Evolutionary conservation across 345 rosid species (phyloP).

Genomic region (Rhodamnia rubescens): DNA sequence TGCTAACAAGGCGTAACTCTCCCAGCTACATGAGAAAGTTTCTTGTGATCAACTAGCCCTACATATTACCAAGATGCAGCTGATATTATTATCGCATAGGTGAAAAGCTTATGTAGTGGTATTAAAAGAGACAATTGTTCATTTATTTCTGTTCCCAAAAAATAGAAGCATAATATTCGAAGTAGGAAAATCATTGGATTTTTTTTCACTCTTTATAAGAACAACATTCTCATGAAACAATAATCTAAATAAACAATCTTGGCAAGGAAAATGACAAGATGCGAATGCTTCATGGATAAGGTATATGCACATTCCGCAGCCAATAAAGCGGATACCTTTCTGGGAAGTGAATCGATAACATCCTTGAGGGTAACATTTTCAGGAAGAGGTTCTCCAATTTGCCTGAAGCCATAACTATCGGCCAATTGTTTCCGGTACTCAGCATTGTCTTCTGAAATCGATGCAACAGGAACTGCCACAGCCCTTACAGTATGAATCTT

Average conservation of each 20-base stretch:
- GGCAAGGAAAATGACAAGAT: background rate
- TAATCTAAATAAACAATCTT: background rate
- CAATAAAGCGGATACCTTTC: slow-evolving; percentile 25
- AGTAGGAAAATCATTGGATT: background rate
- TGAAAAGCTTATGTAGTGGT: background rate
- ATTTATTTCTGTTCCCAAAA: background rate
- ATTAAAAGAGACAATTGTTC: background rate
- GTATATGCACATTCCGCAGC: background rate
- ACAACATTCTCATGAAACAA: background rate
- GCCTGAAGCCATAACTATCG: slow-evolving; percentile 69
- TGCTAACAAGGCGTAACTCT: background rate
- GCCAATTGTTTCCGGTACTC: slow-evolving; percentile 58
- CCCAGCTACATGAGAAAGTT: background rate
- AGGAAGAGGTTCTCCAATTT: slow-evolving; percentile 88
- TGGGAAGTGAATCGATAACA: slow-evolving; percentile 71
- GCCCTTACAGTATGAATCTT: slow-evolving; percentile 37
- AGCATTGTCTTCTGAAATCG: slow-evolving; percentile 41
- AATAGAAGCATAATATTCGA: background rate
- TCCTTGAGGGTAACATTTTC: slow-evolving; percentile 63
- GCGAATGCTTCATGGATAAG: background rate
- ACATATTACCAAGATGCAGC: background rate
- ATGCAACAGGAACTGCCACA: slow-evolving; percentile 55
- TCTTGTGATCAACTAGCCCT: background rate
- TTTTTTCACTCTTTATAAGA: background rate
- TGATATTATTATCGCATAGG: background rate